Evolutionary conservation across 139 green algal species (phyloP).

Genomic region (Zygnema cylindricum): DNA sequence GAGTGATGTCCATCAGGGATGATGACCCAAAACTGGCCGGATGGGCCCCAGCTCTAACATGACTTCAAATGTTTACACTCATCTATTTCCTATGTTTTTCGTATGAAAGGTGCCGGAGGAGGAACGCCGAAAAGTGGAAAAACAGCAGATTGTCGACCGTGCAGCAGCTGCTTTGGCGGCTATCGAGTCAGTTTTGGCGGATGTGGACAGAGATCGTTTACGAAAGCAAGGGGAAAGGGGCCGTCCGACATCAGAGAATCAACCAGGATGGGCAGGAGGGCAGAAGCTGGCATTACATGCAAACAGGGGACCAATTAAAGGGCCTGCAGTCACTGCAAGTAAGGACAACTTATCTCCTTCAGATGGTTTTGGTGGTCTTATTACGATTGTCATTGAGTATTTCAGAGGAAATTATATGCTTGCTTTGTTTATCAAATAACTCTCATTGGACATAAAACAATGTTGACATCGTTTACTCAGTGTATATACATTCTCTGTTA

Average conservation of each 20-base stretch:
- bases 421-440: too few species aligned
- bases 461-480: too few species aligned
- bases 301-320: background rate
- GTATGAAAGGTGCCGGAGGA: constrained; percentile 23
- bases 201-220: constrained; percentile 26
- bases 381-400: too few species aligned
- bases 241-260: background rate
- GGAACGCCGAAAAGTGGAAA: constrained; percentile 28
- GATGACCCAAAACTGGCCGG: background rate
- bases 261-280: background rate
- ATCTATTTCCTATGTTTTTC: background rate
- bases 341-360: too few species aligned
- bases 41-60: background rate
- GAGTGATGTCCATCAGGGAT: background rate
- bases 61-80: background rate
- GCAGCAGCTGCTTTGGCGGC: constrained; percentile 47
- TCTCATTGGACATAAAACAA: too few species aligned
- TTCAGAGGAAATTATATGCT: too few species aligned
- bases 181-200: constrained; percentile 29
- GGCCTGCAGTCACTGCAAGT: constrained; percentile 14
- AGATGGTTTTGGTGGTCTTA: too few species aligned
- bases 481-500: too few species aligned
- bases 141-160: constrained; percentile 23
- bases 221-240: background rate
- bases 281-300: background rate